Evolutionary conservation across 495 filamentous ascomycete species (phyloP).

Genomic region (Choiromyces venosus): DNA sequence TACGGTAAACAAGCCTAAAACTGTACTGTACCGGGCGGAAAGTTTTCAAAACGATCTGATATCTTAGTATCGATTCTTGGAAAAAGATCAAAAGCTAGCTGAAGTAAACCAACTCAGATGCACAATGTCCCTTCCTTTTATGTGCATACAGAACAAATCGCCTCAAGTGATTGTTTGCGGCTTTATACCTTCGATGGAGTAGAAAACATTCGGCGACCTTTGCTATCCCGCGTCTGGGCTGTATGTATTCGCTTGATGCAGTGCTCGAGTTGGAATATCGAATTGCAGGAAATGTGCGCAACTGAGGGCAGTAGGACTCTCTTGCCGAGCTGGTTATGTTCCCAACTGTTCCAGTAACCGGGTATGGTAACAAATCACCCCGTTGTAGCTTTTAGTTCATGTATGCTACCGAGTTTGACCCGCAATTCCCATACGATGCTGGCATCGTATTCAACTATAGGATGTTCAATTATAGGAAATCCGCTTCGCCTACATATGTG

Average conservation of each 20-base stretch:
- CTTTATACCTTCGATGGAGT: neutral
- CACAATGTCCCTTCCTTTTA: neutral
- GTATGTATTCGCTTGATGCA: neutral
- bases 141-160: neutral
- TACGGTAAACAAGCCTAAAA: neutral
- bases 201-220: neutral
- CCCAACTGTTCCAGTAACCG: neutral
- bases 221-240: neutral
- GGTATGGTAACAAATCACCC: neutral
- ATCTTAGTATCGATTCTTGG: neutral
- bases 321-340: neutral
- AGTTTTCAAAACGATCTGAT: neutral
- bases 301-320: neutral
- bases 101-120: neutral
- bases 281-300: neutral
- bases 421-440: neutral
- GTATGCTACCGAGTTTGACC: neutral
- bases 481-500: neutral
- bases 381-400: neutral
- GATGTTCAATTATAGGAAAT: neutral
- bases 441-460: neutral
- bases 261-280: neutral
- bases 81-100: neutral
- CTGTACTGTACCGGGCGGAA: neutral
- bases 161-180: neutral